A percentile compares a stretch with the other conserved stretches of the same genome.
Conservation (phyloP, 768 basidiomycete species). For the Gyrodon lividus region DNA sequence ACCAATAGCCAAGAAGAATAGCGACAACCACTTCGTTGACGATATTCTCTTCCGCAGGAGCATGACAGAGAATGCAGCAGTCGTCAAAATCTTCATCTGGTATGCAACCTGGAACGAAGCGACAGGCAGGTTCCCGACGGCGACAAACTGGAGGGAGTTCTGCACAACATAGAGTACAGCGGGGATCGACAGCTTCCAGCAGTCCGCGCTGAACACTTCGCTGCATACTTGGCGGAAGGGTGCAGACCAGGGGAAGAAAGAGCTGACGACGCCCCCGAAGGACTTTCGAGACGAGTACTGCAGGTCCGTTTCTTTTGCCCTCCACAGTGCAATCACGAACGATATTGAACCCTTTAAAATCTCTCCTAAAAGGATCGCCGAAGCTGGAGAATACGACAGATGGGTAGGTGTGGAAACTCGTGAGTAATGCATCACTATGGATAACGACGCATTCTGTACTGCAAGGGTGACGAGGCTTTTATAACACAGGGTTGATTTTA, state of each 20-base stretch:
- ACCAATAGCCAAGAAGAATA: constrained; percentile 87
- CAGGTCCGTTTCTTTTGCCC: constrained; percentile 44
- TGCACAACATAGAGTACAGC: constrained; percentile 95
- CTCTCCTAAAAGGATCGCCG: constrained; percentile 94
- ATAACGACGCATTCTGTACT: constrained; percentile 92
- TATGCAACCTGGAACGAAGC: constrained; percentile 98
- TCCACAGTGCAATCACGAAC: constrained; percentile 74
- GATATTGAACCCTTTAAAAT: constrained; percentile 93
- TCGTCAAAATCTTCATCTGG: constrained; percentile 98
- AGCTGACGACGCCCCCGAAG: constrained; percentile 34
- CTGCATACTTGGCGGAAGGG: constrained; percentile 57
- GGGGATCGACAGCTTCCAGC: constrained; percentile 97
- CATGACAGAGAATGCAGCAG: constrained; percentile 86
- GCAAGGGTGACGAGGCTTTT: constrained; percentile 78
- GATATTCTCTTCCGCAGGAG: constrained; percentile 76
- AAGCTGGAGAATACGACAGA: constrained; percentile 87
- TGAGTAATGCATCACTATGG: constrained; percentile 99
- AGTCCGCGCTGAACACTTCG: constrained; percentile 87
- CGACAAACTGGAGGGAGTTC: constrained; percentile 96
- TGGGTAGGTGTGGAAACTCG: constrained; percentile 78
- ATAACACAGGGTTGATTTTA: constrained; percentile 8
- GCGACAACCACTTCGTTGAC: constrained; percentile 78
- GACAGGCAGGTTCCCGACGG: constrained; percentile 90
- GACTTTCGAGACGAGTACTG: constrained; percentile 43
- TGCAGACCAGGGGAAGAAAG: constrained; percentile 45